Conservation (phyloP, 2,329 filamentous ascomycete species). For the Fusarium sp. region DNA sequence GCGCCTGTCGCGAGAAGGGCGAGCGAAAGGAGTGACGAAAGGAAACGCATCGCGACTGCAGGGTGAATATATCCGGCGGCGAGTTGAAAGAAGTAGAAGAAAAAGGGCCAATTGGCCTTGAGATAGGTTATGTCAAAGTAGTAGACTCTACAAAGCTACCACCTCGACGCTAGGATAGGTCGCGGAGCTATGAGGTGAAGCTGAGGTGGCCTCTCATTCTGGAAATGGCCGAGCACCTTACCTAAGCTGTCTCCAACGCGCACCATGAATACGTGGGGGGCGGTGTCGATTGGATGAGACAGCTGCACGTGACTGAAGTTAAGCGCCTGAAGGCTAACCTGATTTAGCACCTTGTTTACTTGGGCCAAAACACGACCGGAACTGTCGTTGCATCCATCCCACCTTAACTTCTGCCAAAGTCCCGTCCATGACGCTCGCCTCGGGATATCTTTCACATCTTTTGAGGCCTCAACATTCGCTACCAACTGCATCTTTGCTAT, state of each 20-base stretch:
- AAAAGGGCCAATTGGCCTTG: constrained; percentile 43
- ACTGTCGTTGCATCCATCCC: constrained; percentile 25
- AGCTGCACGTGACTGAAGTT: constrained; percentile 26
- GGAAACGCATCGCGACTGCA: constrained; percentile 73
- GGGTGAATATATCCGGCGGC: constrained; percentile 4
- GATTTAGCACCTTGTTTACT: constrained; percentile 50
- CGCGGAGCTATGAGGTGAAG: constrained; percentile 45
- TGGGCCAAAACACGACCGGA: constrained; percentile 44
- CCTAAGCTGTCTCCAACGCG: constrained; percentile 33
- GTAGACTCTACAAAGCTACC: constrained; percentile 30
- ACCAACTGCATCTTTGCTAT: not conserved
- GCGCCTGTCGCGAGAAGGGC: constrained; percentile 71
- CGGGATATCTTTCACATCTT: constrained; percentile 11
- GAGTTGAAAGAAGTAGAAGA: not conserved
- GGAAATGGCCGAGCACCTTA: constrained; percentile 31
- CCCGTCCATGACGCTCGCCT: constrained; percentile 14
- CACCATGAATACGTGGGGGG: not conserved
- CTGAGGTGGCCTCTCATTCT: constrained; percentile 52
- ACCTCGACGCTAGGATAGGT: constrained; percentile 13
- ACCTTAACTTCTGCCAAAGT: constrained; percentile 25
- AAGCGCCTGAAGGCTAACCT: constrained; percentile 29
- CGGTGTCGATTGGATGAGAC: constrained; percentile 9
- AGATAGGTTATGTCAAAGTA: constrained; percentile 13
- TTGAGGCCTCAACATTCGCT: constrained; percentile 7
- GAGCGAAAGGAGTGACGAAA: constrained; percentile 72